Evolutionary conservation across 2,329 filamentous ascomycete genomes (phyloP), one percentile per base, ranked within the genome.

Genomic region (Penicillium sp.): DNA sequence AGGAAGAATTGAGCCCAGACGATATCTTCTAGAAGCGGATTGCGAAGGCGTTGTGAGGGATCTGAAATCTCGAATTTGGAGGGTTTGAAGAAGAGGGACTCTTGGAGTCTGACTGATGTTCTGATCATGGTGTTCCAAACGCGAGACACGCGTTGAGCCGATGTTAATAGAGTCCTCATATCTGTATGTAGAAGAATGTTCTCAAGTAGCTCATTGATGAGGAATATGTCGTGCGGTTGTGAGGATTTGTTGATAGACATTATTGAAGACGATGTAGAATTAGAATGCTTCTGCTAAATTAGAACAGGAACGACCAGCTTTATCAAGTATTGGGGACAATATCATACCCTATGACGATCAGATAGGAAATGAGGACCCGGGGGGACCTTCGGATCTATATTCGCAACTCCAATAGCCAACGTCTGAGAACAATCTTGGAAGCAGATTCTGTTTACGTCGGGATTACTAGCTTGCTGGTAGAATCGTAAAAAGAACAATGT

Each of bases 1-100:
- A 55, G 48, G 48, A 55, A 52, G 35, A 55, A 52, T 45, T 55
- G 53, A 10, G 48, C 53, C 53, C 53, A 55, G 29, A 55, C 48
- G 3, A 55, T 35, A 20, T 52, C 53, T 52, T 46, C 53, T 29
- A 55, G 48, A 16, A 55, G 48, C 6, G 53, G 53, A 16, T 55
- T 55, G 24, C 53, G 53, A 13, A 38, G 9, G 20, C 53, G 53
- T 22, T 46, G 53, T 31, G 34, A 35, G 26, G 26, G 11, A 32
- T 34, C 26, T 10, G 53, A 40, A 14, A 18, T 22, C 13, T 46
- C n/a, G 16, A 35, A 14, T 42, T 35, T 45, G 42, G 48, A 46
- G n/a, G 53, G 16, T 29, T 29, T 52, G 26, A 55, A 44, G 42
- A 55, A 55, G 10, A 55, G 48, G 8, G 20, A 11, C 16, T 55